Conservation (phyloP, 352 stramenopile genomes). For the Globisporangium ultimum region DNA sequence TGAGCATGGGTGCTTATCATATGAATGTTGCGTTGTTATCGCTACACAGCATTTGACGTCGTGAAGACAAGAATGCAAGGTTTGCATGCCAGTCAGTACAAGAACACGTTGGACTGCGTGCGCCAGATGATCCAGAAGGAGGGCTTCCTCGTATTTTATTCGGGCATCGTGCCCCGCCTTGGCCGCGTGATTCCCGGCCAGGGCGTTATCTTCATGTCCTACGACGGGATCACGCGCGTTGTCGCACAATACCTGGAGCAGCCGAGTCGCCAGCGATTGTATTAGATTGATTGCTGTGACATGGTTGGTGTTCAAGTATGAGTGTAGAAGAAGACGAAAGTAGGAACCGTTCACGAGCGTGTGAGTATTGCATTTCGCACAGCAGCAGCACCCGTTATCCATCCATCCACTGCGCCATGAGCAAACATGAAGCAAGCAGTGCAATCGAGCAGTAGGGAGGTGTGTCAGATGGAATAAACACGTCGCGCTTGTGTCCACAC, state of each 20-base stretch:
- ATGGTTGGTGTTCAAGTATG: no score
- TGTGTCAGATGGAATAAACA: no score
- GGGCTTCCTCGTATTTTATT: slow-evolving; percentile 89
- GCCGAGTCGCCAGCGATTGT: slow-evolving; percentile 7
- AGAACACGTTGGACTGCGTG: slow-evolving; percentile 79
- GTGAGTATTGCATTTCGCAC: no score
- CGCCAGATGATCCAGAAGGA: slow-evolving; percentile 78
- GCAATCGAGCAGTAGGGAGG: no score
- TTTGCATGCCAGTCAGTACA: slow-evolving; percentile 74
- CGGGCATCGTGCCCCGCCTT: slow-evolving; percentile 89
- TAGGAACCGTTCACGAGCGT: no score
- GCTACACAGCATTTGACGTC: slow-evolving; percentile 70
- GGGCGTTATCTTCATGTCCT: slow-evolving; percentile 97
- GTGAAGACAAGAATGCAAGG: slow-evolving; percentile 90
- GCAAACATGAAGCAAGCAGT: no score
- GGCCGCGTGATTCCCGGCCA: slow-evolving; percentile 95
- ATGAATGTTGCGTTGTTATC: not conserved
- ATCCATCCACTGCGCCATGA: no score
- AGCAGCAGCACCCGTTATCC: no score
- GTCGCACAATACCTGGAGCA: slow-evolving; percentile 55
- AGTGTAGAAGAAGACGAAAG: no score
- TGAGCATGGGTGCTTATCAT: not conserved
- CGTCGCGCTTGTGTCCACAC: no score
- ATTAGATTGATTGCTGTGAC: not conserved
- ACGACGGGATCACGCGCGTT: slow-evolving; percentile 71